Base-by-base conservation (phyloP, 257 asterid genomes). In the Solanum pimpinellifolium region DNA sequence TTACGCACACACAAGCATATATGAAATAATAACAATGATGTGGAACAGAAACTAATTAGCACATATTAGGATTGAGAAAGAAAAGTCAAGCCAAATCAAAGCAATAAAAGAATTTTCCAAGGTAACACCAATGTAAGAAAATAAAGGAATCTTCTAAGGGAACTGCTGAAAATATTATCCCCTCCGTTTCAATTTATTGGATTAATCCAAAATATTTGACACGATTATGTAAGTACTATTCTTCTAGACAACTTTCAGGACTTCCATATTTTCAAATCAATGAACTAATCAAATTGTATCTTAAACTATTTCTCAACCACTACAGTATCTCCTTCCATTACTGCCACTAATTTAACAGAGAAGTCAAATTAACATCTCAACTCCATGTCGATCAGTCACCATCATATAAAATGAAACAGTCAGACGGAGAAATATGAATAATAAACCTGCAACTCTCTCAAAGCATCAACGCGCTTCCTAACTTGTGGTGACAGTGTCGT, bases 381-480 rank as follows among this genome's bases (percentile, higher is more conserved):
- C n/a, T 69, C 21, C 76, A 69, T 69, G n/a, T 29, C 42, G 23
- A 69, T 69, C 41, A 69, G 20, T 18, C 44, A 31, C n/a, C 80
- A 35, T 73, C 81, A 37, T 21, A 74, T 20, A 74, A 74, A 73
- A 37, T 37, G 49, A 37, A 74, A 74, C 49, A 33, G 15, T 16
- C n/a, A 70, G 80, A 73, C 16, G 1, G 49, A 37, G 81, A 4
- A 39, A 12, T 75, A 75, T 31, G 60, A 46, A 47, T 60, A 70
- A 21, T 73, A 33, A 84, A 96, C 99, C 98, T 96, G 98, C 86
- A 95, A 93, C 85, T 89, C 93, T 90, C 84, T 90, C 41, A 96
- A 91, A 86, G 87, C 91, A 88, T 96, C 98, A 7, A 96, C 97
- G 21, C 97, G 97, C 90, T 90, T 88, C 89, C 94, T 89, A 84